Conservation (phyloP, 2,329 filamentous ascomycete genomes). For the Pseudogymnoascus sp. region DNA sequence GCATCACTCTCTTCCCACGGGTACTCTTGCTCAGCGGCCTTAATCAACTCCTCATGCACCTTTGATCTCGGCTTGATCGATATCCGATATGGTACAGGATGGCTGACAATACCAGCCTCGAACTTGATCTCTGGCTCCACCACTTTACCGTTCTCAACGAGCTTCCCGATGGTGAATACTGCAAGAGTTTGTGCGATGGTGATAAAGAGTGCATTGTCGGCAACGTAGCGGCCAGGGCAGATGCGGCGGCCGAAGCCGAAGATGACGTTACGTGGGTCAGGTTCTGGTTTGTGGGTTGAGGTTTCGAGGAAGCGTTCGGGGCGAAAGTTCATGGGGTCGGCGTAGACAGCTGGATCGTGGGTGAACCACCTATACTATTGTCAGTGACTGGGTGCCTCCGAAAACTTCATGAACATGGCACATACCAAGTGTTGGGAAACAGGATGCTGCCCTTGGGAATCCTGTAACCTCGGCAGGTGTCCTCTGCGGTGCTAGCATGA, state of each 20-base stretch:
- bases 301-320: slow-evolving; percentile 26
- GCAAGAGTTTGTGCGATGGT: slow-evolving; percentile 37
- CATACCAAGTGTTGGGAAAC: slow-evolving; percentile 14
- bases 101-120: slow-evolving; percentile 29
- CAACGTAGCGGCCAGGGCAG: slow-evolving; percentile 10
- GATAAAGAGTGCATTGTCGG: slow-evolving; percentile 10
- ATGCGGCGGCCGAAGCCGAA: slow-evolving; percentile 18
- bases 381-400: background rate
- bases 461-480: slow-evolving; percentile 44
- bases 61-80: slow-evolving; percentile 29
- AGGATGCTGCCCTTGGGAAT: slow-evolving; percentile 44
- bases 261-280: slow-evolving; percentile 14
- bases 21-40: slow-evolving; percentile 27
- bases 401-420: background rate
- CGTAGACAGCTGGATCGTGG: slow-evolving; percentile 30
- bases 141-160: slow-evolving; percentile 30
- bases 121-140: slow-evolving; percentile 27
- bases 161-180: slow-evolving; percentile 36
- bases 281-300: slow-evolving; percentile 32
- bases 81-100: slow-evolving; percentile 31
- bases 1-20: slow-evolving; percentile 35
- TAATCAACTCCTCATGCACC: slow-evolving; percentile 28
- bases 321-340: slow-evolving; percentile 34
- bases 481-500: slow-evolving; percentile 43
- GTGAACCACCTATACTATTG: slow-evolving; percentile 12